Conservation (phyloP, 2,329 filamentous ascomycete genomes). For the Cercospora sojina region DNA sequence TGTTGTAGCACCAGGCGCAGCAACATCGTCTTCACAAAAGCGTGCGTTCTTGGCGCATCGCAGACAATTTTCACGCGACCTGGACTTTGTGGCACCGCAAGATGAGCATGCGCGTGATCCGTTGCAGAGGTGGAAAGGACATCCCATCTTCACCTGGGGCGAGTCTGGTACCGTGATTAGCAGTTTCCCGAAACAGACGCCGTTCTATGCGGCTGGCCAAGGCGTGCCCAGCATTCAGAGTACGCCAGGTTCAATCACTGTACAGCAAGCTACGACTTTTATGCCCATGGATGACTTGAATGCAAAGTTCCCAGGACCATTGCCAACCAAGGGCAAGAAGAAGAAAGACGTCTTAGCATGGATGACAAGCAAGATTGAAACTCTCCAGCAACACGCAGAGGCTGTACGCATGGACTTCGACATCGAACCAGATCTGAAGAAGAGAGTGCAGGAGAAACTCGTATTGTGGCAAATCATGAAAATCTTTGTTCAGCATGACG, state of each 20-base stretch:
- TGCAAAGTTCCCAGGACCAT: slow-evolving; percentile 81
- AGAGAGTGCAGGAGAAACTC: slow-evolving; percentile 73
- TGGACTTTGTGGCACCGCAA: slow-evolving; percentile 57
- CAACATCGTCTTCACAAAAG: slow-evolving; percentile 10
- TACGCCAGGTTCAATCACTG: slow-evolving; percentile 75
- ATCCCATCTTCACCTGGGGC: slow-evolving; percentile 83
- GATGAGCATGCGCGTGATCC: slow-evolving; percentile 66
- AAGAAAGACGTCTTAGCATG: slow-evolving; percentile 90
- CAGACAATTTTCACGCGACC: slow-evolving; percentile 49
- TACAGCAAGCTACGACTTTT: slow-evolving; percentile 72
- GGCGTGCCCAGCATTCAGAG: slow-evolving; percentile 75
- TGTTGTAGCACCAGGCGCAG: slow-evolving; percentile 29
- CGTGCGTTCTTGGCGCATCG: slow-evolving; percentile 33
- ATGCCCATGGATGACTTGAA: slow-evolving; percentile 70
- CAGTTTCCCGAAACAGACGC: slow-evolving; percentile 84
- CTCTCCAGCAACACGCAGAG: slow-evolving; percentile 59
- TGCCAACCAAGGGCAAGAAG: slow-evolving; percentile 89
- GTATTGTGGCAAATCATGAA: slow-evolving; percentile 85
- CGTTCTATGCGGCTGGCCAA: slow-evolving; percentile 76
- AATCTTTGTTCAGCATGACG: slow-evolving; percentile 82
- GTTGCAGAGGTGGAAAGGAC: slow-evolving; percentile 85
- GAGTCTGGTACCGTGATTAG: slow-evolving; percentile 79
- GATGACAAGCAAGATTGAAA: slow-evolving; percentile 74
- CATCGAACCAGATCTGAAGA: slow-evolving; percentile 60
- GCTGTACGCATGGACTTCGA: slow-evolving; percentile 51